Conservation (phyloP, 2,329 filamentous ascomycete genomes). For the Fusarium fracticaudum region DNA sequence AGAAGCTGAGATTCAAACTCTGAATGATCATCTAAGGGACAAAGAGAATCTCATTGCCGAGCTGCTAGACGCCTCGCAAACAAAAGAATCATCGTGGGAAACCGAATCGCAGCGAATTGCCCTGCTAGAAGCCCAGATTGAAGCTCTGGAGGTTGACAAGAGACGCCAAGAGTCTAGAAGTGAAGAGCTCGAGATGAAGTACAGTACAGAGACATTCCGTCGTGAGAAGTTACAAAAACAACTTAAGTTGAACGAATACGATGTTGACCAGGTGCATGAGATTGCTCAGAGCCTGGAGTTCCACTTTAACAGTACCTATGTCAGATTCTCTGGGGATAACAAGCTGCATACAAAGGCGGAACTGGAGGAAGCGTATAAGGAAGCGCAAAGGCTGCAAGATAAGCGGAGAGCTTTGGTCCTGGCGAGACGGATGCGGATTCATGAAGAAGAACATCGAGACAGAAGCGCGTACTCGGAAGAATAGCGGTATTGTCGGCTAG, state of each 20-base stretch:
- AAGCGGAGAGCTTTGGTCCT: background rate
- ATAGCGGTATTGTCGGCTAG: accelerated
- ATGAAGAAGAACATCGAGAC: accelerated
- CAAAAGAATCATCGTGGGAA: background rate
- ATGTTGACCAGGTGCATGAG: background rate
- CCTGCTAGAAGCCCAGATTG: background rate
- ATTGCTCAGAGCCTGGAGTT: background rate
- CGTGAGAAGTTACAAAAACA: background rate
- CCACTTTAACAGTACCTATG: background rate
- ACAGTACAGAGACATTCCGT: accelerated
- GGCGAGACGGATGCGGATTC: background rate
- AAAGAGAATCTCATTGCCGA: background rate
- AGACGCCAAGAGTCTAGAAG: background rate
- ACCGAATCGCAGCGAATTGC: background rate
- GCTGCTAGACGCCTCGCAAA: accelerated
- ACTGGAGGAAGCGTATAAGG: background rate
- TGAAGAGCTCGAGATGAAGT: background rate
- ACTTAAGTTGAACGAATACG: background rate
- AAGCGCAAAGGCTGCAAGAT: background rate
- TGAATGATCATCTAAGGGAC: accelerated
- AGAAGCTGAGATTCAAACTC: background rate
- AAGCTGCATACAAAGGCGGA: background rate
- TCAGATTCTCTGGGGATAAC: background rate
- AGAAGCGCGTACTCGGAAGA: accelerated
- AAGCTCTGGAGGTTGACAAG: background rate